Conservation (phyloP, 305 asterid species). For the Fraxinus baroniana region DNA sequence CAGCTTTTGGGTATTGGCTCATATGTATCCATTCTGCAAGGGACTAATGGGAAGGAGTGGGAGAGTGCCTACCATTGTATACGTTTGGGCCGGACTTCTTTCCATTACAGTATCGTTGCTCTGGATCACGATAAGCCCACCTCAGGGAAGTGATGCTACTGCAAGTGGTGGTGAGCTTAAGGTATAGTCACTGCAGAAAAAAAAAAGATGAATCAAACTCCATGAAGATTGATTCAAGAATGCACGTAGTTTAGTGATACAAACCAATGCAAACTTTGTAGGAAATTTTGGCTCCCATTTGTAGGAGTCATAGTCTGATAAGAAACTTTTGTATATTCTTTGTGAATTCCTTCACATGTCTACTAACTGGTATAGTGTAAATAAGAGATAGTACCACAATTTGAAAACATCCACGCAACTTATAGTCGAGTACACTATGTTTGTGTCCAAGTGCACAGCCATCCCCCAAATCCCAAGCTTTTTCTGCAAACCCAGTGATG, state of each 20-base stretch:
- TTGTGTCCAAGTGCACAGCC: not conserved
- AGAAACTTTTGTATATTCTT: not conserved
- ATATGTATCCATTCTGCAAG: constrained; percentile 76
- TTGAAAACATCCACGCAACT: not conserved
- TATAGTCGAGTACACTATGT: not conserved
- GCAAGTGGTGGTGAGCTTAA: constrained; percentile 16
- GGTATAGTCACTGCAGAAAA: constrained; percentile 12
- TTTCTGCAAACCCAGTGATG: not conserved
- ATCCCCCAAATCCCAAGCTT: not conserved
- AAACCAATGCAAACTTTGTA: not conserved
- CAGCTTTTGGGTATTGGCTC: constrained; percentile 89
- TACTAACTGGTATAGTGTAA: not conserved
- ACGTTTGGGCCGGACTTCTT: constrained; percentile 82
- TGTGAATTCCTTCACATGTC: not conserved
- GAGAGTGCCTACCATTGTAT: constrained; percentile 71
- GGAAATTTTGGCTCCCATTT: not conserved
- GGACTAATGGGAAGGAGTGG: constrained; percentile 98
- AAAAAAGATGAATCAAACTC: not conserved
- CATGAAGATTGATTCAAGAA: not conserved
- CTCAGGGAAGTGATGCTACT: constrained; percentile 26
- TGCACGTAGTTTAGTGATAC: not conserved
- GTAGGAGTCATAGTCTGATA: not conserved
- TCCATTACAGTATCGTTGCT: constrained; percentile 77
- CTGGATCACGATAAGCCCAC: constrained; percentile 70
- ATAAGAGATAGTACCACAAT: not conserved